phyloP scores from a whole-genome alignment of 352 stramenopile species.

The Globisporangium viniferum region DNA sequence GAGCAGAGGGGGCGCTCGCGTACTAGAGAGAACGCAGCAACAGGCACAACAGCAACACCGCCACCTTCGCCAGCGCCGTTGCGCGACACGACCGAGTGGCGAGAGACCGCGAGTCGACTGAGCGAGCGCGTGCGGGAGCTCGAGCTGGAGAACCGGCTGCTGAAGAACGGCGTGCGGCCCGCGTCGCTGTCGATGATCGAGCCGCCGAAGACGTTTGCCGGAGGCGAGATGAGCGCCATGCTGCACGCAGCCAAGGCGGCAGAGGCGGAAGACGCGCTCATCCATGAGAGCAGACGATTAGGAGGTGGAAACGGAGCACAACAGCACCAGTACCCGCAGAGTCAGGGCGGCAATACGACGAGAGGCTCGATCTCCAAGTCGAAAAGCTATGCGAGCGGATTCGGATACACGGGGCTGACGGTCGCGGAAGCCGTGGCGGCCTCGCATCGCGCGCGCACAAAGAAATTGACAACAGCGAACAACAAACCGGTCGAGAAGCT shows the following conservation, averaged over 20 bases:
- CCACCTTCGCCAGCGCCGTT: neutral
- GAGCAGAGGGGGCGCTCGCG: conserved; percentile 4
- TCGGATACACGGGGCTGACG: conserved; percentile 50
- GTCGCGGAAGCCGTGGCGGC: conserved; percentile 62
- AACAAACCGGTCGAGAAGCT: conserved; percentile 39
- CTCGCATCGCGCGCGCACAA: conserved; percentile 57
- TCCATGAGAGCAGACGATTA: neutral
- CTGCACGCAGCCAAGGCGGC: conserved; percentile 12
- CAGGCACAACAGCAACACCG: neutral
- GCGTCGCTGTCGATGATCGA: conserved; percentile 16
- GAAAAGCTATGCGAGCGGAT: conserved; percentile 49
- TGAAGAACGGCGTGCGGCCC: conserved; percentile 30
- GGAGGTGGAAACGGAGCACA: neutral
- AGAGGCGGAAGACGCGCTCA: conserved; percentile 14
- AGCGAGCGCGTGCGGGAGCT: conserved; percentile 63
- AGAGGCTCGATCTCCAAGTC: conserved; percentile 49
- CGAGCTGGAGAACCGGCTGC: conserved; percentile 54
- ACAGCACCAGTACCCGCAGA: conserved; percentile 1
- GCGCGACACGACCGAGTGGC: conserved; percentile 43
- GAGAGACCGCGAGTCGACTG: conserved; percentile 44
- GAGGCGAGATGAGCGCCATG: conserved; percentile 29
- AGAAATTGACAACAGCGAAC: conserved; percentile 25
- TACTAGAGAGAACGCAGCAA: conserved; percentile 9
- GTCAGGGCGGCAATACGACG: conserved; percentile 1
- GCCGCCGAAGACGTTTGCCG: conserved; percentile 35